Conservation (phyloP, 176 grass and related monocot species). For the Musa itinerans region DNA sequence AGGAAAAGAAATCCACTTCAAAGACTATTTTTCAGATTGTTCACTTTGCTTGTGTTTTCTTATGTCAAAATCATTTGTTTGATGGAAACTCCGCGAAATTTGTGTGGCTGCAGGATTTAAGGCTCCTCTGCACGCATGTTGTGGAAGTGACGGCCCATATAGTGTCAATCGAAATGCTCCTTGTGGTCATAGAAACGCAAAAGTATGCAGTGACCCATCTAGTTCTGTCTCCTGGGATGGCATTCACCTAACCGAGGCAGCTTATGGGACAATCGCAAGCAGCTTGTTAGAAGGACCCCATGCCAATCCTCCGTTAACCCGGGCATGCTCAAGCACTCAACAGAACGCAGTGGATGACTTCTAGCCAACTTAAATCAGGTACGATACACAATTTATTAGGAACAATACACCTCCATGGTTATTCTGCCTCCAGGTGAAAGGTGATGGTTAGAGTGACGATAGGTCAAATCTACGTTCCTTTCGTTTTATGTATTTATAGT, state of each 20-base stretch:
- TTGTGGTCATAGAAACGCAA: slow-evolving; percentile 4
- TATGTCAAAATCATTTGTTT: background rate
- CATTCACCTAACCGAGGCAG: slow-evolving; percentile 12
- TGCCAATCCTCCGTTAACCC: background rate
- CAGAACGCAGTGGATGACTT: background rate
- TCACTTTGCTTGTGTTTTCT: too few species aligned
- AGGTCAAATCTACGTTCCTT: too few species aligned
- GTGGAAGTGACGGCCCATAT: slow-evolving; percentile 7
- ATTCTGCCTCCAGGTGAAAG: too few species aligned
- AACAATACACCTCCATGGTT: too few species aligned
- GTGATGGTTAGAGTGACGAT: too few species aligned
- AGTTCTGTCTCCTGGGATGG: slow-evolving; percentile 11
- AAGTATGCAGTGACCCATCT: slow-evolving; percentile 7
- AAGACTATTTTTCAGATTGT: too few species aligned
- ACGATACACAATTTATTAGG: background rate
- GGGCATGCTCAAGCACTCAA: background rate
- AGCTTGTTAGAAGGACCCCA: slow-evolving; percentile 17
- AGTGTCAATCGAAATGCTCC: background rate
- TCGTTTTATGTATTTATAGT: too few species aligned
- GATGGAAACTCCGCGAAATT: background rate
- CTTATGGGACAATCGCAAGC: slow-evolving; percentile 8
- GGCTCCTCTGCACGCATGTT: background rate
- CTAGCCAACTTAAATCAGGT: background rate
- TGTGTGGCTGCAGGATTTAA: slow-evolving; percentile 1
- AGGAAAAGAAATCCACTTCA: background rate